phyloP scores from a whole-genome alignment of 805 yeast species.

The Saturnispora zaruensis region DNA sequence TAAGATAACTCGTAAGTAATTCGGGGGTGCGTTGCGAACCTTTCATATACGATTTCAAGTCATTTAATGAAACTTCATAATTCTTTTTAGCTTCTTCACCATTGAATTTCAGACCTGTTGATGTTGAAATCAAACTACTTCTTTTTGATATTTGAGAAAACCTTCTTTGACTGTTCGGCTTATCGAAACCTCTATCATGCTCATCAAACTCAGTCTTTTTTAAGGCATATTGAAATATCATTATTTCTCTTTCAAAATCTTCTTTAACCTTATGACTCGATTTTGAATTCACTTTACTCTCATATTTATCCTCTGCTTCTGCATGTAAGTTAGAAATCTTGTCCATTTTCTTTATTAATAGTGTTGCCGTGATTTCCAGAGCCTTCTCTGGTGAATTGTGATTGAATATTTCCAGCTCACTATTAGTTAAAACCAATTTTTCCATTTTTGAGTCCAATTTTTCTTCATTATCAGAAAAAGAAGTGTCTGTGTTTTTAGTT shows the following conservation, averaged over 20 bases:
- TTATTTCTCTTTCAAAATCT: constrained; percentile 4
- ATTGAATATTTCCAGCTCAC: neutral
- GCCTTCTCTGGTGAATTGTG: constrained; percentile 8
- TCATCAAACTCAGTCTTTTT: constrained; percentile 6
- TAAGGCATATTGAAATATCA: neutral
- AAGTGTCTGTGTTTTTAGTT: neutral
- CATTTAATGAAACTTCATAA: constrained; percentile 35
- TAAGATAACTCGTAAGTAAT: constrained; percentile 75
- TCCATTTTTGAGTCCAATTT: neutral
- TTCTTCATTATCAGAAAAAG: neutral
- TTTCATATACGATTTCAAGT: constrained; percentile 57
- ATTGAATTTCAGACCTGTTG: neutral
- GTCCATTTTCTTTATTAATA: constrained; percentile 5
- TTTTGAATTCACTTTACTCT: neutral
- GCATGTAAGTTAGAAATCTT: constrained; percentile 1
- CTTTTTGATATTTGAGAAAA: constrained; percentile 5
- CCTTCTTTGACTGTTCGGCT: constrained; percentile 4
- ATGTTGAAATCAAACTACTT: constrained; percentile 2
- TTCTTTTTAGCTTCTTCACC: constrained; percentile 3
- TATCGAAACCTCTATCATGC: neutral
- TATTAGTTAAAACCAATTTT: neutral
- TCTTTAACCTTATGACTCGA: neutral
- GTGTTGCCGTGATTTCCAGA: neutral
- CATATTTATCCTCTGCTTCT: neutral
- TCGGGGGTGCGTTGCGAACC: constrained; percentile 62